Evolutionary conservation across 2,329 filamentous ascomycete species (phyloP), one percentile per base, ranked within the genome.

Genomic region (Stenocarpella maydis): DNA sequence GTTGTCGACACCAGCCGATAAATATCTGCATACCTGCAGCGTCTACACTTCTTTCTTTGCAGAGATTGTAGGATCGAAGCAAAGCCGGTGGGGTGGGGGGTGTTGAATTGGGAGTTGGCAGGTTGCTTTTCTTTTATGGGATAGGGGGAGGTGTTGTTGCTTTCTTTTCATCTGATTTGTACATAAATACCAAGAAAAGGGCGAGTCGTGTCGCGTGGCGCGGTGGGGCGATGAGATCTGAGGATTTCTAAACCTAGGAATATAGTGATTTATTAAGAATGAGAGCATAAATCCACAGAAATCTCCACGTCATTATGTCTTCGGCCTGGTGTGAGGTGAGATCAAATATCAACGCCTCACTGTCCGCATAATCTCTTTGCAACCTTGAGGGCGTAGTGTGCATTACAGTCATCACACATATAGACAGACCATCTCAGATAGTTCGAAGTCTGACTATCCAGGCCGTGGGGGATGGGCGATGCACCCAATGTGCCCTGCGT

Each of bases 1-100:
- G 92, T 95, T 70, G 85, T 95, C 71, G 93, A 95, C 80, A 93
- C 89, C 34, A 89, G 86, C 80, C 87, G 85, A 80, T 91, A 87
- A 78, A 10, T 12, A 10, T 37, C 34, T 7, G 10, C 34, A 31
- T 34, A 37, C 28, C 37, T 19, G 26, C 19, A 2, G 21, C 26
- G 4, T 10, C 55, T 61, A 8, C 26, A 37, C 34, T 9, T 4
- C 10, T 17, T 12, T 12, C 21, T 6, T 9, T 4, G 12, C 39
- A 49, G 26, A 21, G 21, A n/a, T 19, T 21, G 21, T 26, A 15
- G 45, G 21, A 15, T 10, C 19, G 45, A 26, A 24, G 12, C 28
- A 28, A 39, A 39, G 9, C 26, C 28, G 24, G 58, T 41, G 58
- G 49, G 9, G 41, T n/a, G 24, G 58, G 58, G 58, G 49, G 58